A percentile compares a stretch with the other conserved stretches of the same genome.
Evolutionary conservation across 225 moss, liverwort and hornwort genomes (phyloP).

Genomic region (Pleurozium schreberi): DNA sequence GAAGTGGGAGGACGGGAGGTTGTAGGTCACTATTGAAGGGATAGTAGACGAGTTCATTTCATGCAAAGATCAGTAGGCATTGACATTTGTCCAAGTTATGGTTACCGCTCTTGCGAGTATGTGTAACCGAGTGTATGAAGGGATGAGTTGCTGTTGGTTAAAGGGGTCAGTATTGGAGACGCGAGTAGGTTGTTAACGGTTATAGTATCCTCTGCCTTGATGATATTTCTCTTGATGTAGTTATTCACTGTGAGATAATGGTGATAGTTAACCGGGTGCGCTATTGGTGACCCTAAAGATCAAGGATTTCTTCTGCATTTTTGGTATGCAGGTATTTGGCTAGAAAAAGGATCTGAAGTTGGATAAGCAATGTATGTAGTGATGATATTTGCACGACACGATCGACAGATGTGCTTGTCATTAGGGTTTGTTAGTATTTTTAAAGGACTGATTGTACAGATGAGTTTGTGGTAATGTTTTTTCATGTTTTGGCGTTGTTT

Average conservation of each 20-base stretch:
- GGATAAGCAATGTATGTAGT: background rate
- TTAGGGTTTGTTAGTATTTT: background rate
- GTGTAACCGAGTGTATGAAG: background rate
- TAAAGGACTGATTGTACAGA: background rate
- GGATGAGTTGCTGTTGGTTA: background rate
- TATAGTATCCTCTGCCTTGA: background rate
- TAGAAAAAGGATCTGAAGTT: background rate
- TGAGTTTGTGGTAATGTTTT: background rate
- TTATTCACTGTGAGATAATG: background rate
- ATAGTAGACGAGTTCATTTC: background rate
- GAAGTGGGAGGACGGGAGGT: background rate
- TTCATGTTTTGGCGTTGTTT: background rate
- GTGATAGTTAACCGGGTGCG: background rate
- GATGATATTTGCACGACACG: background rate
- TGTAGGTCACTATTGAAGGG: background rate
- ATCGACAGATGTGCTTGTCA: background rate
- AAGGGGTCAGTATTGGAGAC: background rate
- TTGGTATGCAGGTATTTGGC: background rate
- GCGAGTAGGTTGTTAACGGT: background rate
- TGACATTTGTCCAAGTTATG: background rate
- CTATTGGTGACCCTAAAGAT: background rate
- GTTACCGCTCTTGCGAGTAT: background rate
- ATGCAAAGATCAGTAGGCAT: background rate
- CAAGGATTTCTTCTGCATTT: background rate
- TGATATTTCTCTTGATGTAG: background rate